Base-by-base conservation (phyloP, 2,329 filamentous ascomycete genomes). In the Sodiomyces alkalinus region DNA sequence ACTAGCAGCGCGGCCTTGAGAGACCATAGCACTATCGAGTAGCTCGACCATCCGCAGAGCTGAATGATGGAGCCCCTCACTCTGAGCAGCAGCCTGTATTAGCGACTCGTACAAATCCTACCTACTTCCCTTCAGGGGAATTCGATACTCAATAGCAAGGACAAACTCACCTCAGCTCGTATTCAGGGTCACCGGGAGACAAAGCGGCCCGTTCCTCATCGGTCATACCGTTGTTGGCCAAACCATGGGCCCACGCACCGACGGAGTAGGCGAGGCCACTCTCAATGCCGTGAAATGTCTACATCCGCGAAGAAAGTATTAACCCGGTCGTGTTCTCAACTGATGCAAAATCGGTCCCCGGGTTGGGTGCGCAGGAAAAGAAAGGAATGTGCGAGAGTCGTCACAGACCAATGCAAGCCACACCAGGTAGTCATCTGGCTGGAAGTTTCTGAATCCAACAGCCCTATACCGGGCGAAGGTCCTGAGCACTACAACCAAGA, bases 161-260 rank as follows among this genome's bases (percentile, higher is more conserved):
- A n/a, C n/a, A n/a, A n/a, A 26, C 44, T 17, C 33, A 52, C 52
- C 54, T 48, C 20, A 45, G 18, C 3, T 42, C 40, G 37, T 59
- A 69, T 39, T 71, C 64, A 5, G 49, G 41, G 8, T 56, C 57
- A 7, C 46, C 32, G 0, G 58, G 51, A 4, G 52, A 49, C 9
- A 74, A 47, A 0, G 51, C 44, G 4, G 39, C 44, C 6, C 70
- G 58, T 34, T 68, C 44, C 13, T 53, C 54, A 10, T 60, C 48
- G 3, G 66, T 63, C 63, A 74, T 71, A 31, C 55, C 47, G 38
- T 68, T 68, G 37, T 73, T 72, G 13, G 68, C 64, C 3, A 72
- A 48, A 0, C 67, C 67, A 24, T 52, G 47, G 27, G 54, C 64
- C 33, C 50, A 50, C 8, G 58, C 56, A 12, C 60, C 60, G 11